phyloP scores from a whole-genome alignment of 176 grass and related monocot species.

The Triticum turgidum region DNA sequence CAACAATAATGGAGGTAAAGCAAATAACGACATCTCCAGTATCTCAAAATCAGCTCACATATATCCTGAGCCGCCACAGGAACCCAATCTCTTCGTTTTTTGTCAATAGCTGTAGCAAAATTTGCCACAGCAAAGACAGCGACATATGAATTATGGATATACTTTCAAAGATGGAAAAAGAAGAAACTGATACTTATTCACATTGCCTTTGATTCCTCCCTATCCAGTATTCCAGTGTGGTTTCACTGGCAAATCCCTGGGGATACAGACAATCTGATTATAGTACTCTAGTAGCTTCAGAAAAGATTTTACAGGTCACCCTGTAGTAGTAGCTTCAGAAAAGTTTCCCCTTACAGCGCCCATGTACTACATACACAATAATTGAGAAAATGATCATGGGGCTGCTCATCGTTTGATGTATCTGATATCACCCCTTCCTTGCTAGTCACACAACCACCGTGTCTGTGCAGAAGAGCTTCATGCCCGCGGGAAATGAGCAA shows the following conservation, averaged over 20 bases:
- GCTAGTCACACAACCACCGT: not conserved
- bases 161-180: not conserved
- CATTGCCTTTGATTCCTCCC: not conserved
- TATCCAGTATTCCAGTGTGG: not conserved
- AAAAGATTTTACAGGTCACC: constrained; percentile 26
- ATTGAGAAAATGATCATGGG: constrained; percentile 20
- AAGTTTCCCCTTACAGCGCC: constrained; percentile 6
- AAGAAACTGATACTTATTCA: not conserved
- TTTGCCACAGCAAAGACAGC: constrained; percentile 7
- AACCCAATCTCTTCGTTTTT: not conserved
- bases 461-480: not conserved
- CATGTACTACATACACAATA: constrained; percentile 41
- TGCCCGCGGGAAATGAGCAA: not conserved
- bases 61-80: constrained; percentile 2
- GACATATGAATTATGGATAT: not conserved
- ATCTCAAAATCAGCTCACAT: not conserved
- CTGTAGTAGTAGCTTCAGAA: not conserved
- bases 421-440: constrained; percentile 17
- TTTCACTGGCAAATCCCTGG: not conserved
- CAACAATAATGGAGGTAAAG: not conserved
- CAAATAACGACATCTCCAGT: not conserved
- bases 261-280: too few species aligned
- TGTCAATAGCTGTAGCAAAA: constrained; percentile 2
- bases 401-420: constrained; percentile 5
- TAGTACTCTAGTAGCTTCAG: not conserved